A percentile compares a stretch with the other conserved stretches of the same genome.
phyloP scores from a whole-genome alignment of 352 stramenopile genomes.

The Globisporangium lucens region DNA sequence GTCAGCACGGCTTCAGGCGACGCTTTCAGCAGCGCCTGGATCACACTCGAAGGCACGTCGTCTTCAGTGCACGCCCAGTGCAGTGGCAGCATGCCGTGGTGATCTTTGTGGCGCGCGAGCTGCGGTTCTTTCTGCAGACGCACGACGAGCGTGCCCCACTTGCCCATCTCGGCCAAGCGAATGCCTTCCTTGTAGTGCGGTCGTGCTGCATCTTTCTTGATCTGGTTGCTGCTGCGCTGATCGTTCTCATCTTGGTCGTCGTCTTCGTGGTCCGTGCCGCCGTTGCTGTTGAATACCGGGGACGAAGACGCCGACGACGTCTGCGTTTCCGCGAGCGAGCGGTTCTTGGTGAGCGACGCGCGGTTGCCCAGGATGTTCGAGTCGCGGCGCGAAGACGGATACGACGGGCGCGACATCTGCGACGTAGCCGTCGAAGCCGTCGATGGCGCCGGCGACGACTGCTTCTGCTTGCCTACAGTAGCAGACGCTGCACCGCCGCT shows the following conservation, averaged over 20 bases:
- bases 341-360: constrained; percentile 62
- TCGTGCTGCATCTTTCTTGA: constrained; percentile 33
- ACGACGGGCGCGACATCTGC: constrained; percentile 10
- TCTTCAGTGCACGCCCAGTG: constrained; percentile 84
- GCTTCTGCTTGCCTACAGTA: background rate
- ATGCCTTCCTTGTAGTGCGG: constrained; percentile 82
- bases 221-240: background rate
- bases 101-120: constrained; percentile 74
- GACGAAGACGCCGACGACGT: constrained; percentile 20
- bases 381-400: constrained; percentile 17
- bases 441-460: background rate
- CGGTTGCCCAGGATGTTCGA: constrained; percentile 33
- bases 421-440: background rate
- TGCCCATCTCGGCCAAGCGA: constrained; percentile 75
- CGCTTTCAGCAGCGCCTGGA: constrained; percentile 59
- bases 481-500: background rate
- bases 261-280: constrained; percentile 13
- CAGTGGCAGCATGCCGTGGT: constrained; percentile 81
- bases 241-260: constrained; percentile 15
- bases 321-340: constrained; percentile 15
- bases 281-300: background rate
- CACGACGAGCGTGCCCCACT: constrained; percentile 66
- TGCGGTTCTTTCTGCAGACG: constrained; percentile 54
- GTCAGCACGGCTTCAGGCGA: constrained; percentile 77
- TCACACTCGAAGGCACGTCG: constrained; percentile 57